phyloP scores from a whole-genome alignment of 805 yeast genomes.

The Yarrowia bubula region DNA sequence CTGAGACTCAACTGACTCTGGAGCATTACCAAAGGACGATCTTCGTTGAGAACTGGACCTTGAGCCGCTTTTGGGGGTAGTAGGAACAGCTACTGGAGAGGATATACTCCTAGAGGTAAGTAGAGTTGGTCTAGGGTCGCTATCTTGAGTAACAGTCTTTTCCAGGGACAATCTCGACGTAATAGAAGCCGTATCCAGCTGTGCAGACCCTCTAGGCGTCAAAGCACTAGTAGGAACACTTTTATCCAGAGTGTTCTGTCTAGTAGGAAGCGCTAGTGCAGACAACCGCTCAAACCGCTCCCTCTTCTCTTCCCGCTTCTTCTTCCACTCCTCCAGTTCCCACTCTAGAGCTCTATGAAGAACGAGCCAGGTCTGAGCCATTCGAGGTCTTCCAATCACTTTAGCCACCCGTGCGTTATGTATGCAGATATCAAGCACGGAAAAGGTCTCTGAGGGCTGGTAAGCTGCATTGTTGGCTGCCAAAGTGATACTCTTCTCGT shows the following conservation, averaged over 20 bases:
- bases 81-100: slow-evolving; percentile 8
- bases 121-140: not conserved
- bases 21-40: not conserved
- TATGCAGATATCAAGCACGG: slow-evolving; percentile 10
- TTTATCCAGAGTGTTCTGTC: not conserved
- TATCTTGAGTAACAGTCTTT: slow-evolving; percentile 1
- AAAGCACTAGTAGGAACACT: not conserved
- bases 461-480: slow-evolving; percentile 2
- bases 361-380: slow-evolving; percentile 62
- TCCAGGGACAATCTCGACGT: not conserved
- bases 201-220: not conserved
- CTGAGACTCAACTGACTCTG: not conserved
- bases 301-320: not conserved
- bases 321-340: slow-evolving; percentile 31
- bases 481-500: not conserved
- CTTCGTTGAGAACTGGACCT: not conserved
- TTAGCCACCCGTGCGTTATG: slow-evolving; percentile 30
- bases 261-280: not conserved
- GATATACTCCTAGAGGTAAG: not conserved
- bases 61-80: not conserved
- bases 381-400: slow-evolving; percentile 51
- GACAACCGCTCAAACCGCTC: not conserved
- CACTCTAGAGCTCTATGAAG: slow-evolving; percentile 49
- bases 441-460: not conserved
- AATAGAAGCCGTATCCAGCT: not conserved